Evolutionary conservation across 2,329 filamentous ascomycete genomes (phyloP), one percentile per base, ranked within the genome.

Genomic region (Rhynchosporium secalis): DNA sequence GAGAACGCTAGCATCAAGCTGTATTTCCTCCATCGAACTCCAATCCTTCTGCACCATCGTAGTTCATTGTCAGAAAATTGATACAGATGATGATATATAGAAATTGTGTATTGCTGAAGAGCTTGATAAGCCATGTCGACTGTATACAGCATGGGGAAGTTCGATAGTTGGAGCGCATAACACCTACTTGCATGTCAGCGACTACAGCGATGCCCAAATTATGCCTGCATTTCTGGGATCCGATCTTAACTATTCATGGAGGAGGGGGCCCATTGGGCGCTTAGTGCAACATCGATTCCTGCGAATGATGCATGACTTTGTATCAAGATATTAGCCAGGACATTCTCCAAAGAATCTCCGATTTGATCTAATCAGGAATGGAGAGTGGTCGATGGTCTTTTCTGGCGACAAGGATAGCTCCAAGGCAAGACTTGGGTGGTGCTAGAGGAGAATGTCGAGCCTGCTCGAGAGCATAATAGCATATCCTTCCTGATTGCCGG

Each of bases 361-460:
- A 43, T 12, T 43, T 9, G 41, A 8, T 92, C 92, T 62, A 86
- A 82, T 26, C 31, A 61, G 47, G 12, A 64, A 20, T 31, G 61
- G 47, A 67, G 96, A 96, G 64, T 89, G 82, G 4, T 86, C 86
- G 26, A 97, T 90, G 76, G 97, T 97, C 33, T 86, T 96, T 70
- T 90, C 89, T 0, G 94, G 94, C 81, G 33, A 93, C 82, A 54
- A 97, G 81, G 31, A 96, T 76, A n/a, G 94, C 93, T 52, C 94
- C 94, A 28, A 98, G 92, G 62, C 93, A 86, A 78, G 92, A 98
- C 75, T 97, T 97, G 60, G 90, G 91, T 91, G 89, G 71, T 90
- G 91, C 6, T 58, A 91, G 91, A 3, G 91, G 89, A 12, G 92
- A 96, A 66, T 88, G 83, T 40, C 83, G 81, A 20, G 94, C 92